Evolutionary conservation across 768 basidiomycete genomes (phyloP).

Genomic region (Dioszegia crocea): DNA sequence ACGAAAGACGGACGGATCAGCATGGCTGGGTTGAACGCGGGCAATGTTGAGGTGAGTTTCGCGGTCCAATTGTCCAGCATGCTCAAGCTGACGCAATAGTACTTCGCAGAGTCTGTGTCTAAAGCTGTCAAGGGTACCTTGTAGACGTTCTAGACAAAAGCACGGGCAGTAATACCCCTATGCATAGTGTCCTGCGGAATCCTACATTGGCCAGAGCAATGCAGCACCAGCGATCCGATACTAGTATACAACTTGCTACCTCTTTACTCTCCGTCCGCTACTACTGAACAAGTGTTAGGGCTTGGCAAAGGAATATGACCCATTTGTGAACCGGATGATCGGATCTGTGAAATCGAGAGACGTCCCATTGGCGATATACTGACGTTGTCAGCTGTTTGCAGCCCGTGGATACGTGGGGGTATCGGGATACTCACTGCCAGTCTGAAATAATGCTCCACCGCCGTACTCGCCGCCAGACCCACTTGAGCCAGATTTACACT

Average conservation of each 20-base stretch:
- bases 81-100: slow-evolving; percentile 20
- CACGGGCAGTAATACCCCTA: neutral
- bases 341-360: slow-evolving; percentile 36
- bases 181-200: neutral
- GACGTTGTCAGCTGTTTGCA: neutral
- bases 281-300: neutral
- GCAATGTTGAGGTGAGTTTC: slow-evolving; percentile 58
- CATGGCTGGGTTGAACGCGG: slow-evolving; percentile 83
- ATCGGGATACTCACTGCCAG: slow-evolving; percentile 37
- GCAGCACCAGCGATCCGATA: too few species aligned
- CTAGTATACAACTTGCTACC: neutral
- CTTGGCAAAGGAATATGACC: slow-evolving; percentile 12
- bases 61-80: too few species aligned
- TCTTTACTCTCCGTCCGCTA: too few species aligned
- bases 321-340: slow-evolving; percentile 16
- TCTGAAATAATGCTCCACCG: slow-evolving; percentile 31
- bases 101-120: slow-evolving; percentile 50
- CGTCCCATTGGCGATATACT: slow-evolving; percentile 33
- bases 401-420: neutral
- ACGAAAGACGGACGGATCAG: slow-evolving; percentile 65
- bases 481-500: slow-evolving; percentile 11
- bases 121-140: slow-evolving; percentile 51
- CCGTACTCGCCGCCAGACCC: slow-evolving; percentile 2
- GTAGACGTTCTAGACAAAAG: slow-evolving; percentile 5
- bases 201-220: neutral